These are phyloP conservation scores for Fusarium stilboides DNA, from an alignment of 2,329 filamentous ascomycete species.

Conservation along the genomic window DNA sequence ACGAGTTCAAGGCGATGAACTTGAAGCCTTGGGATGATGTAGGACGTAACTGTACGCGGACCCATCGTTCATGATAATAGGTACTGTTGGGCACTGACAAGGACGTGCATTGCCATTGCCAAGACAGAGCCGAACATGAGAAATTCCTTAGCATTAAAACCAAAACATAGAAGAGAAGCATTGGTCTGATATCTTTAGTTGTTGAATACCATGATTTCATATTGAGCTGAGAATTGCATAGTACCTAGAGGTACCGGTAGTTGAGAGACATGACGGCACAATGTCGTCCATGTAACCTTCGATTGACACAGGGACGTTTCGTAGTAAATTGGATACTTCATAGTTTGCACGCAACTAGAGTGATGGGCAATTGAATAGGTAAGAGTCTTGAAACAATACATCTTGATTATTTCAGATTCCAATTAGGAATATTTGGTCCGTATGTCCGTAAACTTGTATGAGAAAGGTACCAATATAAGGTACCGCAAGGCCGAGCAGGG, in stretches of 20 bases:
- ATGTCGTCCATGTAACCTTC: not conserved
- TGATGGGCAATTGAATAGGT: no score
- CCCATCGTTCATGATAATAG: not conserved
- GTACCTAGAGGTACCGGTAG: not conserved
- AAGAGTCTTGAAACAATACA: no score
- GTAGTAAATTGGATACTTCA: no score
- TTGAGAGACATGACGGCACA: not conserved
- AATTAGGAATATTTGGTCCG: not conserved
- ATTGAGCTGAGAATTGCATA: not conserved
- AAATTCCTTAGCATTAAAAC: not conserved
- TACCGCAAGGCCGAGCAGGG: conserved; percentile 8
- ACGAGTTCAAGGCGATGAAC: not conserved
- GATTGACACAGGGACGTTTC: not conserved
- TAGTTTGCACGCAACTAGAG: no score
- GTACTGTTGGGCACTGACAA: conserved; percentile 25
- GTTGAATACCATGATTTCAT: not conserved
- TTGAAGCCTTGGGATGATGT: conserved; percentile 9
- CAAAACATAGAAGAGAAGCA: not conserved
- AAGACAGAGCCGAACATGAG: conserved; percentile 3
- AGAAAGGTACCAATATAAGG: conserved; percentile 3
- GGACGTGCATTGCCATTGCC: conserved; percentile 35
- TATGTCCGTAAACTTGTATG: conserved; percentile 11
- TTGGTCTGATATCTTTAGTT: not conserved
- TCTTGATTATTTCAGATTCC: no score
- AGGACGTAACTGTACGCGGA: conserved; percentile 21